Evolutionary conservation across 2,329 filamentous ascomycete genomes (phyloP).

Genomic region (Colletotrichum siamense): DNA sequence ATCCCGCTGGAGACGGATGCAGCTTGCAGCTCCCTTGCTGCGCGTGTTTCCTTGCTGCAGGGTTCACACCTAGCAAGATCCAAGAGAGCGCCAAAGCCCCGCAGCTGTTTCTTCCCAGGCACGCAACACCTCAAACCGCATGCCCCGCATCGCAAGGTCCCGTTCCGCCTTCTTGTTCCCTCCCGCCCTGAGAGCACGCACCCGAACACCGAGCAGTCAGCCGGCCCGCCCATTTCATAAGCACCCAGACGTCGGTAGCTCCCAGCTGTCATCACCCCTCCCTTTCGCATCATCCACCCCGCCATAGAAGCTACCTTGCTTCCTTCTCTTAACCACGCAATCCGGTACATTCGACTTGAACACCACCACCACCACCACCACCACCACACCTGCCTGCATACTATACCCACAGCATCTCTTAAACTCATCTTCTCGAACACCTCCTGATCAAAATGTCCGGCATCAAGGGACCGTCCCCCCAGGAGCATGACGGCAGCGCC

Average conservation of each 20-base stretch:
- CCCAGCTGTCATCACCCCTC: not conserved
- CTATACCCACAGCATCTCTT: not conserved
- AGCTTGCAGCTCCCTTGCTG: not conserved
- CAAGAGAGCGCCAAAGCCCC: not conserved
- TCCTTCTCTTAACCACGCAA: not conserved
- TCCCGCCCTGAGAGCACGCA: not conserved
- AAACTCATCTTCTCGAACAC: not conserved
- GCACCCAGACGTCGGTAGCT: not conserved
- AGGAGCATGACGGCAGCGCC: constrained; percentile 69
- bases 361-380: not conserved
- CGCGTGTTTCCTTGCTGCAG: not conserved
- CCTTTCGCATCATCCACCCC: not conserved
- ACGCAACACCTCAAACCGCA: constrained; percentile 7
- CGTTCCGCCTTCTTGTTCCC: not conserved
- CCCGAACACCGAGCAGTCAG: not conserved
- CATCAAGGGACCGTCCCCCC: constrained; percentile 61
- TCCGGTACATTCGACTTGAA: not conserved
- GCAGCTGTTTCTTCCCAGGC: constrained; percentile 5
- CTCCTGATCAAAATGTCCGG: constrained; percentile 42
- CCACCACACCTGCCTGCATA: not conserved
- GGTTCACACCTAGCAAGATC: not conserved
- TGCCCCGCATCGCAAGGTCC: constrained; percentile 21
- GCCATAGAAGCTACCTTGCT: not conserved
- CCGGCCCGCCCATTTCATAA: not conserved
- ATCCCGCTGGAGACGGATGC: not conserved